Evolutionary conservation across 352 stramenopile genomes (phyloP).

Genomic region (Thraustochytrium aureum): DNA sequence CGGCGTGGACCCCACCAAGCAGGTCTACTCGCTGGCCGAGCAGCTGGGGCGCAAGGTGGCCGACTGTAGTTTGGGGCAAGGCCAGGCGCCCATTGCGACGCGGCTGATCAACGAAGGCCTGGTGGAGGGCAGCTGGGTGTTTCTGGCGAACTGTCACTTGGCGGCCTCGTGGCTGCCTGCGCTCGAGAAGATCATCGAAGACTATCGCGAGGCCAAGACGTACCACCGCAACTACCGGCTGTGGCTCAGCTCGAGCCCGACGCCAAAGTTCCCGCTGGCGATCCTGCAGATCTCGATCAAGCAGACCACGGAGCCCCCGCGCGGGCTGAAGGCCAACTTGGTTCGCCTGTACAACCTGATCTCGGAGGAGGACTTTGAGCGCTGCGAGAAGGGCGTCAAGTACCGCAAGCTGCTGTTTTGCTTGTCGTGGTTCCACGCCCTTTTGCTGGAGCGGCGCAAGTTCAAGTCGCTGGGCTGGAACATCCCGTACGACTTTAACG

Average conservation of each 20-base stretch:
- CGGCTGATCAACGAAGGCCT: constrained; percentile 78
- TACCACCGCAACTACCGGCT: constrained; percentile 81
- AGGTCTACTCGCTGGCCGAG: constrained; percentile 78
- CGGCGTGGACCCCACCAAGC: constrained; percentile 89
- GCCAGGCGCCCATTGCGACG: constrained; percentile 84
- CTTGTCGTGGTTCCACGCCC: constrained; percentile 93
- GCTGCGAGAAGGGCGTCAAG: constrained; percentile 68
- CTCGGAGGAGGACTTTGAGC: constrained; percentile 74
- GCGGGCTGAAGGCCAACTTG: constrained; percentile 86
- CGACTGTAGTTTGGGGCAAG: constrained; percentile 88
- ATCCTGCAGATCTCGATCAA: constrained; percentile 93
- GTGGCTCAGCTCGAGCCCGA: constrained; percentile 89
- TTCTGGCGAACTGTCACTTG: constrained; percentile 94
- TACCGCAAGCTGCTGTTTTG: constrained; percentile 91
- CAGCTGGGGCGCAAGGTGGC: constrained; percentile 75
- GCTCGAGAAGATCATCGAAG: constrained; percentile 91
- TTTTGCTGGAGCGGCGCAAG: constrained; percentile 91
- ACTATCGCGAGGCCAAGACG: constrained; percentile 60
- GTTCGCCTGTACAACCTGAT: constrained; percentile 92
- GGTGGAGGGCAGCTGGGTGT: constrained; percentile 85
- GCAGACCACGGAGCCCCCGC: constrained; percentile 94
- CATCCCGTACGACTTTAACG: constrained; percentile 97
- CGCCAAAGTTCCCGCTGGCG: constrained; percentile 91
- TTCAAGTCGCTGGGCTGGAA: constrained; percentile 97
- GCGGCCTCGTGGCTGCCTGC: constrained; percentile 92